phyloP scores from a whole-genome alignment of 345 rosid species.

The Rhodomyrtus tomentosa region DNA sequence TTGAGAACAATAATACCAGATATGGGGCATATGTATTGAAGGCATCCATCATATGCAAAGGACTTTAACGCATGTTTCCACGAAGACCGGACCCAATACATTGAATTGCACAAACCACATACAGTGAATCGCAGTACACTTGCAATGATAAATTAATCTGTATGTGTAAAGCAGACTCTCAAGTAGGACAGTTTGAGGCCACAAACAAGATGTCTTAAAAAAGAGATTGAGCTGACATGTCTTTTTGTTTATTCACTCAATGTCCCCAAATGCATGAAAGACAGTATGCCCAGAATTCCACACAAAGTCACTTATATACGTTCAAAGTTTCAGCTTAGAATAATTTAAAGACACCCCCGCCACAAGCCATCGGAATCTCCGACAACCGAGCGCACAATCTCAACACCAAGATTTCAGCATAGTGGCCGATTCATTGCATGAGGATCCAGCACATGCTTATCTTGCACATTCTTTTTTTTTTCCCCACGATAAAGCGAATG shows the following conservation, averaged over 20 bases:
- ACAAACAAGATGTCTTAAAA: background rate
- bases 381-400: background rate
- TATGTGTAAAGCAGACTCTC: background rate
- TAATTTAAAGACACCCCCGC: background rate
- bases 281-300: background rate
- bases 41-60: background rate
- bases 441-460: background rate
- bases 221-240: background rate
- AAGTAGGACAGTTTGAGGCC: background rate
- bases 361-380: background rate
- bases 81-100: background rate
- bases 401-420: background rate
- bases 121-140: background rate
- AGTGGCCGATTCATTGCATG: background rate
- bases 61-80: background rate
- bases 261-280: background rate
- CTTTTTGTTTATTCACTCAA: background rate
- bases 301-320: background rate
- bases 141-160: background rate
- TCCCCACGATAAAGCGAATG: background rate
- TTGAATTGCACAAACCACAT: background rate
- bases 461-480: background rate
- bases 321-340: background rate
- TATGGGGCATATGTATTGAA: background rate
- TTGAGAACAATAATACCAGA: background rate